These are phyloP conservation scores for Arthrobotrys megalospora DNA, from an alignment of 2,329 filamentous ascomycete species.

Conservation along the genomic window DNA sequence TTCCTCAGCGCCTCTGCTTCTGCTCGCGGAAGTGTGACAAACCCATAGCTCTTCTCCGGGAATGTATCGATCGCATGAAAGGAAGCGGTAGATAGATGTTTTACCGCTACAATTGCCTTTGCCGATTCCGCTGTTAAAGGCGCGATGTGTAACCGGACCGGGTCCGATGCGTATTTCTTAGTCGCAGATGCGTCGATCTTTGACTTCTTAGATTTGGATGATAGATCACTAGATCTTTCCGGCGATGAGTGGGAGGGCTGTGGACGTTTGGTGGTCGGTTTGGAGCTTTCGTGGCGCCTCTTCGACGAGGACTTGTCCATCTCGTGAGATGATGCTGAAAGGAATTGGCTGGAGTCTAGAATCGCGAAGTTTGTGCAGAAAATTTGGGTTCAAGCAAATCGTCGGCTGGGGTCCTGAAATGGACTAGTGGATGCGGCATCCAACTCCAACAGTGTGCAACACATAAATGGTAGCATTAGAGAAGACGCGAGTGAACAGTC, in stretches of 20 bases:
- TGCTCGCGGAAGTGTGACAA: conserved; percentile 82
- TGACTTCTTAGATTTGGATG: conserved; percentile 23
- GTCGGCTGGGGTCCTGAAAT: conserved; percentile 41
- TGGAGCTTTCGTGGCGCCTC: conserved; percentile 25
- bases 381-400: conserved; percentile 36
- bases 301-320: conserved; percentile 53
- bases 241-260: conserved; percentile 14
- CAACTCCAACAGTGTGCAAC: conserved; percentile 29
- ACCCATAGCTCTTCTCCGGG: conserved; percentile 91
- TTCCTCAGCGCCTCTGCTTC: conserved; percentile 93
- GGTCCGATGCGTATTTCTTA: conserved; percentile 28
- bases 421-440: conserved; percentile 23
- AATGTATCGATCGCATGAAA: conserved; percentile 89
- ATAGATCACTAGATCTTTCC: neutral
- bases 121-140: conserved; percentile 84
- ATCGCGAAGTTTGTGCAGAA: conserved; percentile 34
- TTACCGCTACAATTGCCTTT: conserved; percentile 77
- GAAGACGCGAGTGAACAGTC: too few relatives aligned
- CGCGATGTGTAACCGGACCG: conserved; percentile 82
- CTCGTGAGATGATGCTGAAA: conserved; percentile 21
- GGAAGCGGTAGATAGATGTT: conserved; percentile 78
- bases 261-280: conserved; percentile 1
- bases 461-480: neutral
- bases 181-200: neutral
- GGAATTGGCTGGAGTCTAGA: conserved; percentile 3